Percentiles rank a stretch among this genome's conserved stretches.
phyloP scores from a whole-genome alignment of 257 asterid species.

The Plantago elongata region DNA sequence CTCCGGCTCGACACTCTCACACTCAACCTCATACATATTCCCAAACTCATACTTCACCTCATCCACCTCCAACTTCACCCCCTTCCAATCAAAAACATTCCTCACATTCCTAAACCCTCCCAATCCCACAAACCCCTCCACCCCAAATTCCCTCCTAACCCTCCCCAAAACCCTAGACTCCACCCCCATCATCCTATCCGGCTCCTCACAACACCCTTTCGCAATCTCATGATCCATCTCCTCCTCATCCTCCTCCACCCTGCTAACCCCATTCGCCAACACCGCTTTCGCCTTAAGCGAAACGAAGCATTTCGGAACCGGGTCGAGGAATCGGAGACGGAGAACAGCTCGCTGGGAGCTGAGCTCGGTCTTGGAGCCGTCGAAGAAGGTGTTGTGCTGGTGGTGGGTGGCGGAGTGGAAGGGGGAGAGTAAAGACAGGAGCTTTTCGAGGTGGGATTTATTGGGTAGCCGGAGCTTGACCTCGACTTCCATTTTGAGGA shows the following conservation, averaged over 20 bases:
- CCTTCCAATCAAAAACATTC: constrained; percentile 79
- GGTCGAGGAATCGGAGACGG: constrained; percentile 86
- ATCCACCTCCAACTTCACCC: constrained; percentile 77
- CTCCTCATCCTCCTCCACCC: constrained; percentile 91
- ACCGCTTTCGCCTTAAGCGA: constrained; percentile 80
- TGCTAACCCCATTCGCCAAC: constrained; percentile 69
- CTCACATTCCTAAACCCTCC: constrained; percentile 82
- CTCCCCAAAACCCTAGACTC: constrained; percentile 72
- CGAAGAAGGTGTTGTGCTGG: constrained; percentile 83
- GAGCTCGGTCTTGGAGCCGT: constrained; percentile 61
- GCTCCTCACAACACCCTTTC: constrained; percentile 51
- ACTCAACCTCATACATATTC: constrained; percentile 80
- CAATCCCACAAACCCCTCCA: constrained; percentile 55
- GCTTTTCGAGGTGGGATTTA: constrained; percentile 48
- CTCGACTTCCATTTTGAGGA: constrained; percentile 58
- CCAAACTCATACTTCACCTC: constrained; percentile 81
- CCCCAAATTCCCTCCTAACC: constrained; percentile 68
- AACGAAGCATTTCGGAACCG: constrained; percentile 54
- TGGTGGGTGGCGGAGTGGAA: constrained; percentile 56
- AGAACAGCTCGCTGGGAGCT: constrained; percentile 61
- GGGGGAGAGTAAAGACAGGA: constrained; percentile 51
- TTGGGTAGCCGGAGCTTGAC: constrained; percentile 77
- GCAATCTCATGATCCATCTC: constrained; percentile 60
- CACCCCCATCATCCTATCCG: constrained; percentile 34
- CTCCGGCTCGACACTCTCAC: constrained; percentile 89